These are phyloP conservation scores for Guyanaporus albipodus DNA, from an alignment of 768 basidiomycete species.

Conservation along the genomic window DNA sequence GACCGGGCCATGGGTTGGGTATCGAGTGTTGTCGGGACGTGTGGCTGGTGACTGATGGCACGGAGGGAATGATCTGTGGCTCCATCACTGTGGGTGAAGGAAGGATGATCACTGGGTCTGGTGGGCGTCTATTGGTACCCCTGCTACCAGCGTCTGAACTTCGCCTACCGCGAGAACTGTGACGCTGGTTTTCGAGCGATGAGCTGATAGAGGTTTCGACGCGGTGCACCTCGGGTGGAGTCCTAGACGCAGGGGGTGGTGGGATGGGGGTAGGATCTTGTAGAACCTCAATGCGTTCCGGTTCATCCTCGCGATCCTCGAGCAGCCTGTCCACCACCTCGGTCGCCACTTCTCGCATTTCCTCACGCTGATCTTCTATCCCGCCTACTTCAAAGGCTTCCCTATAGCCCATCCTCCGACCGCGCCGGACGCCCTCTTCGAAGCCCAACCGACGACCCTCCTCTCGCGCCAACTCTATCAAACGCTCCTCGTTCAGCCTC, in stretches of 20 bases:
- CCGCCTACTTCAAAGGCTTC: conserved; percentile 23
- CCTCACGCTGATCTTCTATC: conserved; percentile 10
- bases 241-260: conserved; percentile 10
- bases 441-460: conserved; percentile 52
- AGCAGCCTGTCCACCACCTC: conserved; percentile 23
- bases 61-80: conserved; percentile 12
- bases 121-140: conserved; percentile 11
- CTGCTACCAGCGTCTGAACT: conserved; percentile 14
- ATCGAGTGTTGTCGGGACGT: conserved; percentile 14
- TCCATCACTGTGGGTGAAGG: conserved; percentile 9
- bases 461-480: conserved; percentile 49
- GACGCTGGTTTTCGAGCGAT: conserved; percentile 17
- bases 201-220: conserved; percentile 15
- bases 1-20: conserved; percentile 18
- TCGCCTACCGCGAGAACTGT: conserved; percentile 18
- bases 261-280: conserved; percentile 13
- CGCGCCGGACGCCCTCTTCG: conserved; percentile 44
- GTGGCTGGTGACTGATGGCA: conserved; percentile 13
- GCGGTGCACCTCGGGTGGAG: conserved; percentile 27
- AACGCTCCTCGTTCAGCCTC: conserved; percentile 42
- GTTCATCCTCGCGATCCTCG: conserved; percentile 20
- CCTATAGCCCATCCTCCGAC: conserved; percentile 28
- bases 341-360: conserved; percentile 19
- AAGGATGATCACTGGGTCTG: conserved; percentile 10
- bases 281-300: conserved; percentile 21